These are phyloP conservation scores for Amylocystis lapponica DNA, from an alignment of 768 basidiomycete genomes.

Conservation along the genomic window DNA sequence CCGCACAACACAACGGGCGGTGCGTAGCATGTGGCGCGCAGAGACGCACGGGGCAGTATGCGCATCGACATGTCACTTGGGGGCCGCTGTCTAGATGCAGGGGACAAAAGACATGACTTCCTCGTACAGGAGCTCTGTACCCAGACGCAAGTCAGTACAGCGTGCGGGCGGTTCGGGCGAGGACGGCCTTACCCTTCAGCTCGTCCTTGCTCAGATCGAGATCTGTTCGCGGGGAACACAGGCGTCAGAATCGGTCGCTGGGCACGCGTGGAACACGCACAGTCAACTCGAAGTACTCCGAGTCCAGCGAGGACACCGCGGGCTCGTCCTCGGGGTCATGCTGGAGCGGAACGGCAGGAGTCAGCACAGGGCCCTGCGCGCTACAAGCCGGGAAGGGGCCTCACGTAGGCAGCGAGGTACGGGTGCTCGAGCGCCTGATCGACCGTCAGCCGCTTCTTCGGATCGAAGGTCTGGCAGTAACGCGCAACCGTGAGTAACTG, in stretches of 20 bases:
- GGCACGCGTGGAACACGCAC: slow-evolving; percentile 37
- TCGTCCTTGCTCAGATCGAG: slow-evolving; percentile 60
- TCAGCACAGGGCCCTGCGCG: neutral
- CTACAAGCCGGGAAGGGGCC: slow-evolving; percentile 18
- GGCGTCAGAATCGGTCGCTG: slow-evolving; percentile 5
- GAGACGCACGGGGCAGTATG: neutral
- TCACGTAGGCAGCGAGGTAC: slow-evolving; percentile 71
- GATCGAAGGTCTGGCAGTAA: slow-evolving; percentile 67
- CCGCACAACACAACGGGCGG: too few species aligned
- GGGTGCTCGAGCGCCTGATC: slow-evolving; percentile 81
- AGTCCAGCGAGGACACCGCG: slow-evolving; percentile 67
- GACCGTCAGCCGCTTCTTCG: slow-evolving; percentile 78
- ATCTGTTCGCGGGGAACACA: slow-evolving; percentile 40
- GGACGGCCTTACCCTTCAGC: slow-evolving; percentile 50
- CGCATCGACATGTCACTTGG: neutral
- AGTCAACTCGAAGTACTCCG: slow-evolving; percentile 91
- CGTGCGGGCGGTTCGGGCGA: too few species aligned
- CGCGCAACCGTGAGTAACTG: slow-evolving; percentile 2
- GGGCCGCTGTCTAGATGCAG: slow-evolving; percentile 37
- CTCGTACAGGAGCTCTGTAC: slow-evolving; percentile 68
- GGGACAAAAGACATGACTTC: slow-evolving; percentile 78
- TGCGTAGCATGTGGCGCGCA: too few species aligned
- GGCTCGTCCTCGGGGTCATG: slow-evolving; percentile 93
- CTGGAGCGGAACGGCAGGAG: slow-evolving; percentile 25
- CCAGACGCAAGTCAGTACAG: too few species aligned